These are phyloP conservation scores for Rhypophila decipiens DNA, from an alignment of 495 filamentous ascomycete species.

Conservation along the genomic window DNA sequence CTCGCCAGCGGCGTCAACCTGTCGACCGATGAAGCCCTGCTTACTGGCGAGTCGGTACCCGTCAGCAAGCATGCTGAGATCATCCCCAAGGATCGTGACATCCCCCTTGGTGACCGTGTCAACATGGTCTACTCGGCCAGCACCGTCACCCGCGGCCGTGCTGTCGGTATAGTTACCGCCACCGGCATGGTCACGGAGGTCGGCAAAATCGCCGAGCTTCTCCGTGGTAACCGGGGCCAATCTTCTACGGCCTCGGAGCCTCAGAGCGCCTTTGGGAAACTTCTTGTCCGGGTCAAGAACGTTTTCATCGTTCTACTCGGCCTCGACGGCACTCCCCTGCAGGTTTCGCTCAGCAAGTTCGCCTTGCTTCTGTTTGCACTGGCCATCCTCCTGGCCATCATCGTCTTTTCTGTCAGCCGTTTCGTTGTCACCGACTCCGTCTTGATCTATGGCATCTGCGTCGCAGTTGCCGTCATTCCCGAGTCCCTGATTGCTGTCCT, in stretches of 20 bases:
- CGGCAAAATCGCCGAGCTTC: conserved; percentile 66
- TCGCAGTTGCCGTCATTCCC: conserved; percentile 64
- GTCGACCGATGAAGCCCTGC: conserved; percentile 25
- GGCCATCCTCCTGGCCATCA: conserved; percentile 67
- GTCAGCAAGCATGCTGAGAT: conserved; percentile 32
- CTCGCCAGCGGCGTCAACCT: conserved; percentile 76
- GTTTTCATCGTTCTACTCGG: conserved; percentile 42
- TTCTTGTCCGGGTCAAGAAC: conserved; percentile 11
- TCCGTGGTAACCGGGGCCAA: too few relatives aligned
- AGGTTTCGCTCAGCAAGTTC: conserved; percentile 68
- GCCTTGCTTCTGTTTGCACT: conserved; percentile 68
- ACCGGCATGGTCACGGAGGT: conserved; percentile 81
- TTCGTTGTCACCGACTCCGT: conserved; percentile 67
- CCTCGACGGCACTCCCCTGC: conserved; percentile 69
- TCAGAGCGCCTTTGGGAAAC: too few relatives aligned
- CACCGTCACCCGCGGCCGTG: conserved; percentile 60
- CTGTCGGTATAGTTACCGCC: conserved; percentile 53
- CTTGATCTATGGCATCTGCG: conserved; percentile 73
- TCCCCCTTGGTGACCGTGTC: conserved; percentile 56
- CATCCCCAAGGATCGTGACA: conserved; percentile 32
- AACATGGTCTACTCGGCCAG: conserved; percentile 67
- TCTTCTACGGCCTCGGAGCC: too few relatives aligned
- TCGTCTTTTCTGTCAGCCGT: conserved; percentile 70
- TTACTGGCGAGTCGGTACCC: conserved; percentile 65
- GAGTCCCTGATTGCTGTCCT: conserved; percentile 64